Evolutionary conservation across 2,329 filamentous ascomycete genomes (phyloP).

Genomic region (Fusarium redolens): DNA sequence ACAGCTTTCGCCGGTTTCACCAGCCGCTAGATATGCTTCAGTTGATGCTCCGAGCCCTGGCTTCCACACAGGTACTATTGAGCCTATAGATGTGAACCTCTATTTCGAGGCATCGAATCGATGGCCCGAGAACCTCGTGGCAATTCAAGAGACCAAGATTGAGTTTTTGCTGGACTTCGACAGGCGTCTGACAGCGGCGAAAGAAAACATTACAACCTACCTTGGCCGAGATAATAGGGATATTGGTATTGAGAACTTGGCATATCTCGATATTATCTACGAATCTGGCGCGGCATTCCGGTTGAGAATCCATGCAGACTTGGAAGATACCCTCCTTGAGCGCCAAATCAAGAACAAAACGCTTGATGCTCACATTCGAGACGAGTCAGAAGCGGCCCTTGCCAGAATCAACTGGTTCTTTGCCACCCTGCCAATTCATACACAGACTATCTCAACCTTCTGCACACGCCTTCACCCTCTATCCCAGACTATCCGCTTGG

Average conservation of each 20-base stretch:
- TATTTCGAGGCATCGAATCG: conserved; percentile 93
- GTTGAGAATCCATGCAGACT: conserved; percentile 87
- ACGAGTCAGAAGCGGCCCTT: conserved; percentile 76
- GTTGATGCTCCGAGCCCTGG: conserved; percentile 57
- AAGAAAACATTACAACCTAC: conserved; percentile 71
- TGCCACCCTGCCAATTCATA: conserved; percentile 79
- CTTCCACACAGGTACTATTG: conserved; percentile 56
- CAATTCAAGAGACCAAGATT: conserved; percentile 93
- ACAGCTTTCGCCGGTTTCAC: conserved; percentile 78
- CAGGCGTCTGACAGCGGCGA: conserved; percentile 72
- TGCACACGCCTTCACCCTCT: conserved; percentile 84
- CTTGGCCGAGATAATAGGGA: conserved; percentile 84
- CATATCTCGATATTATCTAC: conserved; percentile 85
- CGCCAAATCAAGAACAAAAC: conserved; percentile 81
- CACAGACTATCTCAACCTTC: conserved; percentile 81
- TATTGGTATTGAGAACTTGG: conserved; percentile 77
- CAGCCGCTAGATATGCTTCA: conserved; percentile 80
- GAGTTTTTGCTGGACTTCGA: conserved; percentile 86
- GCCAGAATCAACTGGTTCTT: conserved; percentile 78
- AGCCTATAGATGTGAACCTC: conserved; percentile 81
- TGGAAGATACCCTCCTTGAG: conserved; percentile 84
- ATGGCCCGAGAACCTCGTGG: conserved; percentile 92
- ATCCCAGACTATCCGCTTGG: conserved; percentile 83
- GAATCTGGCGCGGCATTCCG: conserved; percentile 80
- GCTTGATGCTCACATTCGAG: conserved; percentile 71